Base-by-base conservation (phyloP, 2,329 filamentous ascomycete genomes). In the Plectosphaerella sp. region DNA sequence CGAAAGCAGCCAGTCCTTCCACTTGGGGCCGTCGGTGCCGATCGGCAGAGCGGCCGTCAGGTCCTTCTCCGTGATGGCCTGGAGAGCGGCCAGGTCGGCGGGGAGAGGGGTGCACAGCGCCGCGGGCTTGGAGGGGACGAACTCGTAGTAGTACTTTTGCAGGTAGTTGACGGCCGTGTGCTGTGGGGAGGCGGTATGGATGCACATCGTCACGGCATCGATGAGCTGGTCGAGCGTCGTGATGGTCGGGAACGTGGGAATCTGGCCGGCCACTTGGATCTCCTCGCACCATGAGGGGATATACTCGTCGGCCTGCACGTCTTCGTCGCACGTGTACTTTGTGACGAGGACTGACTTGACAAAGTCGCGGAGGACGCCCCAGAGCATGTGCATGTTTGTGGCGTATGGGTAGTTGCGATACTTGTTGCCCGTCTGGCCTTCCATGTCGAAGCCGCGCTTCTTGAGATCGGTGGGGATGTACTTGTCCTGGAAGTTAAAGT, bases 131-230 rank as follows among this genome's bases (percentile, higher is more conserved):
- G 71, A 69, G 41, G 68, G 57, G 5, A 79, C 73, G 57, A 78
- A 78, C 20, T 66, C 61, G 54, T 75, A 68, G 62, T 78, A 79
- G 61, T 74, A 78, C 53, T 73, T 70, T 54, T 78, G 76, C 1
- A 78, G 66, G 57, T 79, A 79, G 61, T 79, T 79, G 54, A 79
- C 69, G 6, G 76, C 71, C 2, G 68, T 77, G 60, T 79, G 75
- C 54, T 74, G 73, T 0, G 77, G 73, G 2, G 73, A 67, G 7
- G 76, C 76, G 47, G 76, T 72, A 60, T 79, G 75, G 54, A 79
- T 77, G 62, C 73, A 76, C 76, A 79, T 78, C 22, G 73, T 76
- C 20, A 76, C 62, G 4, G 70, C 73, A 56, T 78, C 72, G 35
- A 69, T 61, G 1, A 79, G 65, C 20, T 68, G 60, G 12, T 72